Evolutionary conservation across 2,329 filamentous ascomycete genomes (phyloP), one percentile per base, ranked within the genome.

Genomic region (Aspergillus jensenii): DNA sequence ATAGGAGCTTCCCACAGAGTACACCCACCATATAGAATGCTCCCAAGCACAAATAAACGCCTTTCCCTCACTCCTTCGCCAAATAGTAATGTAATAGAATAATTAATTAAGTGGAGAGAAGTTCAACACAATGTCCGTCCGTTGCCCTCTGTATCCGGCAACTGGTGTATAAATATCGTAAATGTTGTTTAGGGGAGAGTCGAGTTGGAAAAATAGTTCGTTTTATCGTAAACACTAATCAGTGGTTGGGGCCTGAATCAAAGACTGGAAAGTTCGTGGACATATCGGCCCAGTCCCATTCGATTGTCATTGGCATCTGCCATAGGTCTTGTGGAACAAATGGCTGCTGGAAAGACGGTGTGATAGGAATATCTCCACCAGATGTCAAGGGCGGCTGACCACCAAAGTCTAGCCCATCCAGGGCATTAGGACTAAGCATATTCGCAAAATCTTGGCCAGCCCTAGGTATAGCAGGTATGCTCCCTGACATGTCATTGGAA

Each of bases 221-320:
- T 66, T 45, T 59, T 52, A 41, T 63, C 59, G 62, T 64, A 43
- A 64, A 70, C 60, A 73, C 58, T 31, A 11, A 31, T 66, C 15
- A 62, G 40, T 61, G 65, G 58, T 59, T 64, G 19, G 64, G 65
- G 27, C 63, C 65, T 35, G 65, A 64, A 45, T 72, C 73, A 50
- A 76, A 74, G 9, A 67, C 64, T 19, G 73, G 72, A 43, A 75
- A 71, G 55, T 71, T 74, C 17, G 68, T 68, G 14, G 74, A 74
- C 69, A 78, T 74, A 56, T 80, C 78, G 3, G 78, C 84, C 87
- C 87, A 90, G 64, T 89, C 91, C 92, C 93, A 97, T 71, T 98
- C 93, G 21, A 98, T 82, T 3, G 91, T 96, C 88, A 96, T 96
- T 1, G 93, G 93, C 85, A 98, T 88, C 73, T 93, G 90, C 87